Base-by-base conservation (phyloP, 1,284 basidiomycete species). In the Crepidotus sp. region DNA sequence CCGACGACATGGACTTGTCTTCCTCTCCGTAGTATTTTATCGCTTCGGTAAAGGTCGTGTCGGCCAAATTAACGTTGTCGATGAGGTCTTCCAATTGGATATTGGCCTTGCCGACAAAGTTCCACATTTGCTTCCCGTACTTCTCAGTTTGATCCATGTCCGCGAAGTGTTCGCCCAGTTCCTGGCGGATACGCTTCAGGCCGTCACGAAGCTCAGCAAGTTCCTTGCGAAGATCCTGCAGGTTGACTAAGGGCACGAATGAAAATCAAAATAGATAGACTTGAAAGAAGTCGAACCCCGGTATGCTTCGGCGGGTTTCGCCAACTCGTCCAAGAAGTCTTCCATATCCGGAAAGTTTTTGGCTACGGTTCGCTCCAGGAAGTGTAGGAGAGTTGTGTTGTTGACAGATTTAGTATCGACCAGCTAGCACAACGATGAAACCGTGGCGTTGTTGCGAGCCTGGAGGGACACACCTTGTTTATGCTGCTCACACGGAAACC, bases 401-500 rank as follows among this genome's bases (percentile, higher is more conserved):
- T 94, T 83, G 45, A 90, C 75, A 2, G 94, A 96, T 65, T 98
- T 98, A 3, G 95, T 98, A 59, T 98, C 96, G 32, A 98, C 95
- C 40, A 98, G 74, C 89, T 94, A 51, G 45, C n/a, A 29, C 14
- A 29, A 32, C 42, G 2, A 26, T 50, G 40, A 47, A 19, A 38
- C 7, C 26, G 13, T 11, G 9, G n/a, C 39, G 29, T 11, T n/a
- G 22, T 14, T 22, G 22, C 13, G 44, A 11, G 13, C 9, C 25
- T 36, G 26, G 10, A 21, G 4, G 10, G 33, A 34, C 58, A 45
- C 54, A 83, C 88, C 74, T 93, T 94, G 70, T 98, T 98, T 67
- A 98, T 96, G 63, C 92, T 96, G 64, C 89, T 92, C 49, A 98
- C 83, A 59, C 89, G 83, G 77, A 98, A 98, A 45, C 95, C 95